Base-by-base conservation (phyloP, 306 rosid species). In the Malus sieversii region DNA sequence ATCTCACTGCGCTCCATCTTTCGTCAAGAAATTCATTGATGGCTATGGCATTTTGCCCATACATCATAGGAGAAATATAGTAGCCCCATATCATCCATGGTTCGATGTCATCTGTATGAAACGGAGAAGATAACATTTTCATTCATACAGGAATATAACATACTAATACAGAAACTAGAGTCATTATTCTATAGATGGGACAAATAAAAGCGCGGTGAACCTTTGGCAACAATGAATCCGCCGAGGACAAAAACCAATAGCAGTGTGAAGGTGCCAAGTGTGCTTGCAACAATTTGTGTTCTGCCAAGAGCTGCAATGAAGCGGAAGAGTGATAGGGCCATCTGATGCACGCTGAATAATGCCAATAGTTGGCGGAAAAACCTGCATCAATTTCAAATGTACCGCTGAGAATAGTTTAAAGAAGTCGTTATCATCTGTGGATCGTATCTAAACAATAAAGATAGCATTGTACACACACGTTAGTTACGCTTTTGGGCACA, bases 21-120 rank as follows among this genome's bases (percentile, higher is more conserved):
- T 87, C 83, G 7, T 84, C 86, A 46, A 73, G 27, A 81, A 89
- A 45, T 68, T 89, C 93, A 73, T 89, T 89, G 60, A 81, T 78
- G 70, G 78, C 20, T 42, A 85, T 74, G 27, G 86, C 89, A 79
- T 81, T 85, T 78, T 72, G 87, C 60, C 81, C 86, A 64, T 89
- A 89, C 22, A 78, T 11, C 52, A 89, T 13, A 8, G 93, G 93
- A 0, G 93, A 89, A 61, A 85, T 2, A 83, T 88, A 89, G 29
- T 81, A 80, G 33, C 83, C 86, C 90, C 90, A 89, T 2, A 63
- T 51, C 90, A 88, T 85, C 90, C 87, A 86, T 72, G 51, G 20
- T 55, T 87, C 85, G 77, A 89, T 81, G 64, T 70, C 75, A 68
- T 76, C 93, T 89, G 74, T 42, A 61, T 55, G 64, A 16, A 30